Percentiles rank a stretch among this genome's conserved stretches.
phyloP scores from a whole-genome alignment of 495 filamentous ascomycete genomes.

The Penicillium fimorum region DNA sequence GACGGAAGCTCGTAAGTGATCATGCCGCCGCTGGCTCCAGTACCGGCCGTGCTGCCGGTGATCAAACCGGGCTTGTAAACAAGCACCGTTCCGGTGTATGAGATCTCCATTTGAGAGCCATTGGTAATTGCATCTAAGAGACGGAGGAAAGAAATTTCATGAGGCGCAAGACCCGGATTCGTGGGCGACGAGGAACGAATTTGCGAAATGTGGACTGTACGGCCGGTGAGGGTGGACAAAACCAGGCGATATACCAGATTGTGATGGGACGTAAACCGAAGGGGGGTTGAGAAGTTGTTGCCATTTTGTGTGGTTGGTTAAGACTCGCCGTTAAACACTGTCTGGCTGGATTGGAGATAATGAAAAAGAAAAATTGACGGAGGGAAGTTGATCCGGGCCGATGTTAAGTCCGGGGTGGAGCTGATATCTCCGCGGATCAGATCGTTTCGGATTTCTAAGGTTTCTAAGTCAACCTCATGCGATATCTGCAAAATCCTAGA shows the following conservation, averaged over 20 bases:
- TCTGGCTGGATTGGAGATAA: constrained; percentile 4
- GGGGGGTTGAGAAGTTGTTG: constrained; percentile 44
- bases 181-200: constrained; percentile 84
- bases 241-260: constrained; percentile 81
- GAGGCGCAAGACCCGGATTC: constrained; percentile 80
- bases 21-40: constrained; percentile 66
- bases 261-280: constrained; percentile 78
- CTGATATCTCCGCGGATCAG: constrained; percentile 27
- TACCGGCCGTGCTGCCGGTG: constrained; percentile 69
- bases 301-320: constrained; percentile 36
- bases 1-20: constrained; percentile 75
- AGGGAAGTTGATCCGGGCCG: constrained; percentile 27
- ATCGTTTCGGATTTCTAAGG: constrained; percentile 7
- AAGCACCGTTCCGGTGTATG: constrained; percentile 88
- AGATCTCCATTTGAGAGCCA: constrained; percentile 90
- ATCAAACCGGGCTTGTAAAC: constrained; percentile 91
- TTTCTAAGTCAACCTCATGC: constrained; percentile 1
- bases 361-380: constrained; percentile 39
- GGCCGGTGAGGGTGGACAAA: constrained; percentile 86
- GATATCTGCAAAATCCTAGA: not conserved
- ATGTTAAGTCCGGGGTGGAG: constrained; percentile 24
- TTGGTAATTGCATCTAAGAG: constrained; percentile 94
- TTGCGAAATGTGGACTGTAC: constrained; percentile 84
- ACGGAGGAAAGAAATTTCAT: constrained; percentile 94
- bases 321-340: constrained; percentile 13